Evolutionary conservation across 306 rosid species (phyloP), one percentile per base, ranked within the genome.

Genomic region (Luffa aegyptiaca): DNA sequence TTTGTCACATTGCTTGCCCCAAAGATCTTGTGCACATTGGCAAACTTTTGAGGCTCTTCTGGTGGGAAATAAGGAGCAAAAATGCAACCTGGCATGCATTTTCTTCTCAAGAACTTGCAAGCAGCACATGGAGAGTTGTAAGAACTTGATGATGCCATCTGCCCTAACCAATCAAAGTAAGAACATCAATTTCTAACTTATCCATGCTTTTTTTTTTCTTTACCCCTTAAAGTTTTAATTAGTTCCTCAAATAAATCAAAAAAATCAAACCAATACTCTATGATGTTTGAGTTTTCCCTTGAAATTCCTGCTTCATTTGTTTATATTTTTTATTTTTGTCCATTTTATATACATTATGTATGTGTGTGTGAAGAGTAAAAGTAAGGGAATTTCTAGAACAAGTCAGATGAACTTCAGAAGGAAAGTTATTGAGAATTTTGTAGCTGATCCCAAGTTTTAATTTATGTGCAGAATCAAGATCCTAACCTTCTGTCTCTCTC

Each of bases 1-100:
- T 95, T 95, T 0, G 97, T 95, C 10, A 95, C 97, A 61, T 95
- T 95, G 89, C 99, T 95, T 1, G 99, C 99, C 1, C 99, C 99
- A 35, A 95, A 95, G 37, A 95, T 95, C 73, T 91, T 95, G 97
- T 95, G 99, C 2, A 95, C 99, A 79, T 95, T 93, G 49, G 97
- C 88, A 33, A 95, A 95, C 53, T 95, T 95, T 46, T 95, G 97
- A 21, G 99, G 97, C 86, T 95, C 99, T 84, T 95, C 99, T 1
- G 99, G 99, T 26, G 99, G 99, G 79, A 95, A 95, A 80, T 93
- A 93, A 0, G 97, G 97, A 4, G 99, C 97, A 80, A 95, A 95
- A n/a, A 95, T 90, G 92, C 99, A 95, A 4, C 93, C 97, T 8
- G 96, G 92, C 88, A 91, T 90, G 93, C 99, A 95, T 77, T 95